Base-by-base conservation (phyloP, 108 stramenopile genomes). In the Pseudonitzschia pungens region DNA sequence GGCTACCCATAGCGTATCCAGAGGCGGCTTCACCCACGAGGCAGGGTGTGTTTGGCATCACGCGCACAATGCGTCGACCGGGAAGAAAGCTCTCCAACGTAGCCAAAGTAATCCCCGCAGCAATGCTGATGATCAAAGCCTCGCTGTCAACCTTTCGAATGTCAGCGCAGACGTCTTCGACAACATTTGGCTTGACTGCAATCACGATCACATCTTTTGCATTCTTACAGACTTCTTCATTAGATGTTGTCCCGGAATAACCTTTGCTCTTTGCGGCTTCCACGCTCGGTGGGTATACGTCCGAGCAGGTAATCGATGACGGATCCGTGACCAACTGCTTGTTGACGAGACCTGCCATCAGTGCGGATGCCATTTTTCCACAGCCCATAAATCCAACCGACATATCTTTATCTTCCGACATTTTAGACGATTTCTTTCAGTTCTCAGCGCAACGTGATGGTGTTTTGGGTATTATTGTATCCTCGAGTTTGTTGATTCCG, bases 31-130 rank as follows among this genome's bases (percentile, higher is more conserved):
- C 89, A 11, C 93, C 92, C 9, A 98, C 92, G 33, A 91, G 78
- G 79, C 96, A 97, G 3, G 96, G 93, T 1, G 96, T 97, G 78
- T 98, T 98, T 70, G 97, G 96, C 96, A 98, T 97, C 29, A 97
- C 95, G 9, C 96, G 89, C 8, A 97, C 84, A 21, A 97, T 87
- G 29, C 94, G 76, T 52, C 86, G 60, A 53, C 82, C 87, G 22
- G 82, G 86, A 28, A 93, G 75, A 3, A 55, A 52, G 10, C 63
- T 72, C 72, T 95, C 90, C n/a, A 97, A 70, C 9, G 83, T 71
- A 48, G 71, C 79, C 32, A 95, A 55, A 4, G 87, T 85, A 11
- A 96, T 86, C 8, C 96, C 96, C 15, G 96, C 96, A n/a, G 93
- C 94, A 72, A 97, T 92, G 32, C 85, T 87, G 57, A 97, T 86